Evolutionary conservation across 345 rosid genomes (phyloP).

Genomic region (Salix dunnii): DNA sequence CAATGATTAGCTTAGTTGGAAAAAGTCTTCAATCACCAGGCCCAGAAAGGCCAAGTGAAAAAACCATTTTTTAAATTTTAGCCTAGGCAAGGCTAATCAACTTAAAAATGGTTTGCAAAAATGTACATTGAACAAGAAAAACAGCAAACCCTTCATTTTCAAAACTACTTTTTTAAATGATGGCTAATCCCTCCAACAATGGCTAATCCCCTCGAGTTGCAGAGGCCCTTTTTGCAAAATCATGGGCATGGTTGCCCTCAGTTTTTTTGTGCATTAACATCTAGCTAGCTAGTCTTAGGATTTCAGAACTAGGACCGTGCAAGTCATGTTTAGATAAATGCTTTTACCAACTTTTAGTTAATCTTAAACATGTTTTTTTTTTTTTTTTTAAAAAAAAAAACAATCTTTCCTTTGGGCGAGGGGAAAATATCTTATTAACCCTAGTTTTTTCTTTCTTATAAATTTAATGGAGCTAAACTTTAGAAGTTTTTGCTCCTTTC

Average conservation of each 20-base stretch:
- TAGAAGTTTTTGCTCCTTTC: conserved; percentile 56
- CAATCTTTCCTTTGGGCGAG: conserved; percentile 44
- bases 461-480: conserved; percentile 54
- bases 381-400: too few species aligned
- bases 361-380: conserved; percentile 24
- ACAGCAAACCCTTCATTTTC: conserved; percentile 36
- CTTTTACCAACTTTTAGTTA: conserved; percentile 10
- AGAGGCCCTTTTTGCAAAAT: conserved; percentile 39
- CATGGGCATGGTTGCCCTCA: conserved; percentile 24
- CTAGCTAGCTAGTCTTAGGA: conserved; percentile 48
- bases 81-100: conserved; percentile 69
- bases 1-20: conserved; percentile 43
- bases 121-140: conserved; percentile 44
- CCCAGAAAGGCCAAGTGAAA: conserved; percentile 28
- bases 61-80: conserved; percentile 37
- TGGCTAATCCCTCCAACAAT: conserved; percentile 44
- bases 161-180: conserved; percentile 21
- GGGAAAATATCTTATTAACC: conserved; percentile 32
- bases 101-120: conserved; percentile 41
- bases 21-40: conserved; percentile 15
- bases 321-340: conserved; percentile 34
- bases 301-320: conserved; percentile 57
- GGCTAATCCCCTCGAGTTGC: conserved; percentile 30
- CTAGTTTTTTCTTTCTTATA: conserved; percentile 34
- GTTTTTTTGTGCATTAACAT: conserved; percentile 41